Base-by-base conservation (phyloP, 306 rosid species). In the Prosopis cineraria region DNA sequence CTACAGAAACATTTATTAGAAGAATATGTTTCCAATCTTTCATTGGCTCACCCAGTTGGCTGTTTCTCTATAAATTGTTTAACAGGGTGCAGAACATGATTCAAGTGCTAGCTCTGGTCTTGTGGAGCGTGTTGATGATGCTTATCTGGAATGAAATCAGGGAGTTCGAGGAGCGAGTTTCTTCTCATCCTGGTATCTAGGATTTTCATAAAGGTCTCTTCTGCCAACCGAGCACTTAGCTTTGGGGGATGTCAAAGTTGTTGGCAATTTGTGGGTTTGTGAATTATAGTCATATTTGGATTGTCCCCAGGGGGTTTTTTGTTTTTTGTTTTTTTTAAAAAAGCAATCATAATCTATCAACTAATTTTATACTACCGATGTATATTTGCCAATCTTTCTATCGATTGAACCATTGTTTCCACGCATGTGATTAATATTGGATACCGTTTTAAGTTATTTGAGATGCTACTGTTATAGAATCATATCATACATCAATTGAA, bases 11-110 rank as follows among this genome's bases (percentile, higher is more conserved):
- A 65, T 78, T 20, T 65, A 64, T 74, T 74, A n/a, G 73, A 65
- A 81, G 74, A 86, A 74, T 83, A 25, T n/a, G 34, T 79, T 17
- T 64, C n/a, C 17, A 29, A 53, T 73, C 62, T 56, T 65, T 63
- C 82, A 40, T 85, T 72, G 41, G 80, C 85, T 88, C 84, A 84
- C 83, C 36, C 75, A 40, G 41, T 64, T 80, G 69, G 82, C 85
- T 79, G 83, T 77, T 80, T 88, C 79, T 64, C 79, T 82, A 80
- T 31, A 79, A 83, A 74, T 80, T 79, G 82, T 75, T 80, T 66
- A 79, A 75, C 85, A 74, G 84, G 68, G 63, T 62, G 79, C 84
- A 30, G 78, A 78, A 72, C 66, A 62, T 52, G 71, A 73, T 64
- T 68, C 10, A 67, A 70, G 75, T 58, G 39, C 70, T 69, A 5